Evolutionary conservation across 2,329 filamentous ascomycete genomes (phyloP), one percentile per base, ranked within the genome.

Genomic region (Pseudocercospora musae): DNA sequence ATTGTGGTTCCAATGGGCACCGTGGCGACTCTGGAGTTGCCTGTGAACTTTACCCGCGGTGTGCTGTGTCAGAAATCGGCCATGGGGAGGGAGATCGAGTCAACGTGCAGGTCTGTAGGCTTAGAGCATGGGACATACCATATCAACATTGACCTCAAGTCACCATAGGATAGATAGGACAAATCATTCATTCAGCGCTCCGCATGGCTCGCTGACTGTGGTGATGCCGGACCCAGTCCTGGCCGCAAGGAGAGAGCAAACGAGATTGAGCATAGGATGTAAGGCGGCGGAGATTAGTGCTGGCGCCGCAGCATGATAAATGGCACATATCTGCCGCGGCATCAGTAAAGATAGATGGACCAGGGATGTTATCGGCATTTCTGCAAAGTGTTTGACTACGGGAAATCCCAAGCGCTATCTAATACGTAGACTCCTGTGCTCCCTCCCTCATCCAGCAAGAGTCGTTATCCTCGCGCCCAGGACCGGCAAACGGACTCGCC

Each of bases 1-100:
- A 18, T 62, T 7, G 44, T 29, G 21, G 46, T 58, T 13, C 52
- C 59, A 11, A 40, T 61, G 21, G 42, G 52, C 37, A 61, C 59
- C 3, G 27, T 37, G 25, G 33, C 21, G 23, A 49, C 20, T 9
- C 31, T 61, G n/a, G 49, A 20, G 10, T 6, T 61, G 40, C 59
- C 53, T 1, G 23, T 13, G 21, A n/a, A 8, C 53, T 48, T 48
- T 9, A 23, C 18, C 5, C 44, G 44, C 44, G 44, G 20, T 23
- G 9, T 23, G 4, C 44, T 48, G 13, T 13, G n/a, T 20, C 44
- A 23, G 9, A 20, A 48, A 20, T 48, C 13, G 44, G 44, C 18
- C 20, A 20, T 13, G 20, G 44, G 13, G 7, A 11, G 21, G 44
- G 18, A 20, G 9, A 23, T 48, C 11, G 18, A 48, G 13, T 1